phyloP scores from a whole-genome alignment of 148 eudicot genomes.

The Bassia scoparia region DNA sequence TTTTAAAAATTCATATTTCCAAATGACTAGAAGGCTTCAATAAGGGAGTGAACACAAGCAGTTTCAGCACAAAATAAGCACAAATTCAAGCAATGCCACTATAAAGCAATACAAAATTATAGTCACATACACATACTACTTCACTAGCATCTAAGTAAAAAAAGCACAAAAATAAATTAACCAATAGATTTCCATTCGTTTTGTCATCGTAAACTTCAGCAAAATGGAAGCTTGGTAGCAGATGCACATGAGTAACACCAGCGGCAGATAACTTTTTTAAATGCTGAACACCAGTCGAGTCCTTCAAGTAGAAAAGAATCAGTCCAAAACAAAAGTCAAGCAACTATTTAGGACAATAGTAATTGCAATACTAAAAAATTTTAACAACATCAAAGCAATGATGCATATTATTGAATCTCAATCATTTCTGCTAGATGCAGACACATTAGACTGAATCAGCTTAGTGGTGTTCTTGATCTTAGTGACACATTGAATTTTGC shows the following conservation, averaged over 20 bases:
- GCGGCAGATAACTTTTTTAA: slow-evolving; percentile 78
- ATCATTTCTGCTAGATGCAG: too few relatives aligned
- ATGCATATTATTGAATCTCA: too few relatives aligned
- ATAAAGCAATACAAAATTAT: background rate
- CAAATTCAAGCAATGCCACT: background rate
- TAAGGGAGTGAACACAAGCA: background rate
- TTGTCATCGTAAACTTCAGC: slow-evolving; percentile 82
- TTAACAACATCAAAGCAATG: background rate
- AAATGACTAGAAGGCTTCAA: background rate
- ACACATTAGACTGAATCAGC: too few relatives aligned
- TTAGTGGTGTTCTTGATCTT: background rate
- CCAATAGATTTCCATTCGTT: slow-evolving; percentile 86
- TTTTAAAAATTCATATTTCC: background rate
- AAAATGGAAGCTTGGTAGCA: slow-evolving; percentile 92
- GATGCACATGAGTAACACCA: slow-evolving; percentile 87
- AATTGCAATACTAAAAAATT: background rate
- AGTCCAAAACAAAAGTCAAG: too few relatives aligned
- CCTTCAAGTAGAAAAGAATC: slow-evolving; percentile 42
- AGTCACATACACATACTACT: background rate
- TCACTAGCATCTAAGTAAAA: background rate
- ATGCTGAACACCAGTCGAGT: slow-evolving; percentile 82
- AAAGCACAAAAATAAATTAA: slow-evolving; percentile 21
- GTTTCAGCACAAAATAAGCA: background rate
- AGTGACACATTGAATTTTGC: background rate
- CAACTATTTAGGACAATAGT: slow-evolving; percentile 9